Evolutionary conservation across 2,329 filamentous ascomycete species (phyloP).

Genomic region (Colletotrichum sp.): DNA sequence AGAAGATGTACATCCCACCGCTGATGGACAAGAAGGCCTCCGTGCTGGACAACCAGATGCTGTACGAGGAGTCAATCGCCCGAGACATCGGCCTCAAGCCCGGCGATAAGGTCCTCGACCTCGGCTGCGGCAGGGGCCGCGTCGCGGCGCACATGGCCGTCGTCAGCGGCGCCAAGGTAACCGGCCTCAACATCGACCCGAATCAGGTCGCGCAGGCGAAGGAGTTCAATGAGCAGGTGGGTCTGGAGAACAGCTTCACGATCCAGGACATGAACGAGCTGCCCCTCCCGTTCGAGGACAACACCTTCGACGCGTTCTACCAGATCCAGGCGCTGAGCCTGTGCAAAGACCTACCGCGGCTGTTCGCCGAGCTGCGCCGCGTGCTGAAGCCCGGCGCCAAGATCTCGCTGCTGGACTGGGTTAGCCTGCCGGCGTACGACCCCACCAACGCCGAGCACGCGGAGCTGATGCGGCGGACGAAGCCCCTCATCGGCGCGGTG

Average conservation of each 20-base stretch:
- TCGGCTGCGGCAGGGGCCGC: conserved; percentile 57
- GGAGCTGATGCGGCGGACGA: conserved; percentile 58
- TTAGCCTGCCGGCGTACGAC: conserved; percentile 55
- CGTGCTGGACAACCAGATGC: conserved; percentile 56
- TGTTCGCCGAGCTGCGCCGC: conserved; percentile 54
- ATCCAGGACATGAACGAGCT: conserved; percentile 56
- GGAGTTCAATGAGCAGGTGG: conserved; percentile 46
- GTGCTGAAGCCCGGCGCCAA: conserved; percentile 55
- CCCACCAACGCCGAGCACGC: conserved; percentile 48
- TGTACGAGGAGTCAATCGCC: conserved; percentile 56
- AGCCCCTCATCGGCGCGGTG: conserved; percentile 59
- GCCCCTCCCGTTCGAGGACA: conserved; percentile 54
- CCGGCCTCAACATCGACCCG: conserved; percentile 59
- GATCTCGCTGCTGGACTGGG: conserved; percentile 58
- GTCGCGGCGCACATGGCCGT: conserved; percentile 59
- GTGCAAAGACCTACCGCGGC: conserved; percentile 50
- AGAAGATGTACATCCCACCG: conserved; percentile 63
- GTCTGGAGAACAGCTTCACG: conserved; percentile 51
- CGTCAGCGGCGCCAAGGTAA: conserved; percentile 50
- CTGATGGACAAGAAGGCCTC: conserved; percentile 55
- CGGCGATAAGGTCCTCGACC: conserved; percentile 53
- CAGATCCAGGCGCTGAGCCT: conserved; percentile 63
- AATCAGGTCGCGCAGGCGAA: conserved; percentile 54
- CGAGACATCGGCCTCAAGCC: conserved; percentile 47
- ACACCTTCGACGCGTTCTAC: conserved; percentile 57